Evolutionary conservation across 2,329 filamentous ascomycete genomes (phyloP).

Genomic region (Venturia carpophila): DNA sequence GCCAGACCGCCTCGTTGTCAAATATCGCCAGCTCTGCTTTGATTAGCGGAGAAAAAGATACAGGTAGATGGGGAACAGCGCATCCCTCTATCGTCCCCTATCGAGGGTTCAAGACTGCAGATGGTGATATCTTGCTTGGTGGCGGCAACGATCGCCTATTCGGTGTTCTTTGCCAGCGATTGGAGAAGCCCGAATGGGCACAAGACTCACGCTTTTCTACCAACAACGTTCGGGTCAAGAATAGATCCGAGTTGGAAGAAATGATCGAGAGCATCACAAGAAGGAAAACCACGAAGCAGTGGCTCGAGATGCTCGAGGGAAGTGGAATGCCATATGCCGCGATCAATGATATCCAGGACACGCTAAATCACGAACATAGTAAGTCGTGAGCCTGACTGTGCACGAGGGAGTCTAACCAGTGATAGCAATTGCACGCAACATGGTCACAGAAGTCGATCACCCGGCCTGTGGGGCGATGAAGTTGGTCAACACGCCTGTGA

Average conservation of each 20-base stretch:
- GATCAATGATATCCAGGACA: conserved; percentile 83
- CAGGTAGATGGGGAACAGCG: conserved; percentile 89
- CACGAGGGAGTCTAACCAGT: conserved; percentile 18
- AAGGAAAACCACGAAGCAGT: conserved; percentile 75
- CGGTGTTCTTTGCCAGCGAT: conserved; percentile 49
- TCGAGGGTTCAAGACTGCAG: conserved; percentile 62
- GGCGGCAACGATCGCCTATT: conserved; percentile 57
- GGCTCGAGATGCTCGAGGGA: conserved; percentile 81
- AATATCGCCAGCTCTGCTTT: conserved; percentile 91
- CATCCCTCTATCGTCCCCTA: conserved; percentile 99
- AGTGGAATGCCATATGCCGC: conserved; percentile 89
- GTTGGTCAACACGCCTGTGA: conserved; percentile 88
- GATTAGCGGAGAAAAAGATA: conserved; percentile 79
- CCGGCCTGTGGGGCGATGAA: conserved; percentile 75
- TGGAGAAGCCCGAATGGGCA: conserved; percentile 53
- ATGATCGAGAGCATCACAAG: conserved; percentile 69
- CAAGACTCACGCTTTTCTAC: conserved; percentile 49
- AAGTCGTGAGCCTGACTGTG: conserved; percentile 21
- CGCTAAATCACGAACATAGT: conserved; percentile 79
- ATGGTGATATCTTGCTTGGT: conserved; percentile 56
- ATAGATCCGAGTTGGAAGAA: conserved; percentile 69
- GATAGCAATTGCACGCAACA: conserved; percentile 62
- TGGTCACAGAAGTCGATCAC: conserved; percentile 86
- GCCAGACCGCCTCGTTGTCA: conserved; percentile 87
- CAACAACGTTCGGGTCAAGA: conserved; percentile 52